A percentile compares a stretch with the other conserved stretches of the same genome.
Evolutionary conservation across 2,329 filamentous ascomycete species (phyloP).

Genomic region (Ophiocordyceps unilateralis): DNA sequence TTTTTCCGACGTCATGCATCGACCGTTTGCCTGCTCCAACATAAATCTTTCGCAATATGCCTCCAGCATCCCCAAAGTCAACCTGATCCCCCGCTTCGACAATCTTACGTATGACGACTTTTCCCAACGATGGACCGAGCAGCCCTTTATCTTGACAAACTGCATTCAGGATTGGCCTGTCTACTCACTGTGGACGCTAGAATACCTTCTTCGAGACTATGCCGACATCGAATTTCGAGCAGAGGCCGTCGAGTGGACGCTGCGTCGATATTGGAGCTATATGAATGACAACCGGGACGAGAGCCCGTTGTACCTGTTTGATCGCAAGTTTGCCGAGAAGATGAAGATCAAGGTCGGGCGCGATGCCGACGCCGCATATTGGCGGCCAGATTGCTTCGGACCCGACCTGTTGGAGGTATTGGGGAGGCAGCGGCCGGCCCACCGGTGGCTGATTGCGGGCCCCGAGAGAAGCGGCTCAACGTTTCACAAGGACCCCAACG

Average conservation of each 20-base stretch:
- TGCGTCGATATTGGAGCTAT: slow-evolving; percentile 67
- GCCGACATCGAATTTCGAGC: slow-evolving; percentile 59
- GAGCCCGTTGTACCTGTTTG: slow-evolving; percentile 84
- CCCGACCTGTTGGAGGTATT: slow-evolving; percentile 72
- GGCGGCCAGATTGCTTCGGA: slow-evolving; percentile 69
- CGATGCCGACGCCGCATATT: slow-evolving; percentile 42
- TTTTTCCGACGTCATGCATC: slow-evolving; percentile 79
- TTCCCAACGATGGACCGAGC: slow-evolving; percentile 54
- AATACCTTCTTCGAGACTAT: slow-evolving; percentile 48
- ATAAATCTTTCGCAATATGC: slow-evolving; percentile 50
- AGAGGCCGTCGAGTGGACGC: slow-evolving; percentile 84
- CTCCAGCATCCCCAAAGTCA: slow-evolving; percentile 51
- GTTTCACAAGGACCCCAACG: slow-evolving; percentile 75
- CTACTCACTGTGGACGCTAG: slow-evolving; percentile 55
- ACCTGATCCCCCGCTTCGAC: slow-evolving; percentile 53
- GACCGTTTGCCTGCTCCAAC: slow-evolving; percentile 79
- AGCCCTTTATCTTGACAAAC: slow-evolving; percentile 72
- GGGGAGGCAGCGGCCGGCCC: slow-evolving; percentile 62
- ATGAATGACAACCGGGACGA: slow-evolving; percentile 69
- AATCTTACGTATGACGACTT: slow-evolving; percentile 61
- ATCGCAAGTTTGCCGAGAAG: slow-evolving; percentile 71
- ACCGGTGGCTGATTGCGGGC: slow-evolving; percentile 84
- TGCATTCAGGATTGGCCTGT: slow-evolving; percentile 72
- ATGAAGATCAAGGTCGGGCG: slow-evolving; percentile 53
- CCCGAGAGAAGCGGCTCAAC: slow-evolving; percentile 78